Evolutionary conservation across 768 basidiomycete genomes (phyloP).

Genomic region (Lentinula detonsa): DNA sequence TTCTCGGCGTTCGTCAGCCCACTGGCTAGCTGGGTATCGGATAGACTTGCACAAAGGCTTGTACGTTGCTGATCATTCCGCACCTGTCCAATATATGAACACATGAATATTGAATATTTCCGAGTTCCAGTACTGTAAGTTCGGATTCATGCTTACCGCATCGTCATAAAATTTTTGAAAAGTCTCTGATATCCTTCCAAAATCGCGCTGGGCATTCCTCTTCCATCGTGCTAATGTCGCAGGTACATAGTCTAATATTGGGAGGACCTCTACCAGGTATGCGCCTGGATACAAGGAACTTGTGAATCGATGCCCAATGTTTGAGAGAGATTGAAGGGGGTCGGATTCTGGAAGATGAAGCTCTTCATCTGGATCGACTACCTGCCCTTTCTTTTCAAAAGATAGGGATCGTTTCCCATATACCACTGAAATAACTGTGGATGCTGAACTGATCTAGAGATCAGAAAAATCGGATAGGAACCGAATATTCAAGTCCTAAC

Average conservation of each 20-base stretch:
- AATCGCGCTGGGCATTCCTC: neutral
- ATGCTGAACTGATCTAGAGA: neutral
- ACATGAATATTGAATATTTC: neutral
- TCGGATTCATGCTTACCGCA: neutral
- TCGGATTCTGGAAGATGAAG: neutral
- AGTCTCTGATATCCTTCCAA: neutral
- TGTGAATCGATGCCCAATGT: constrained; percentile 2
- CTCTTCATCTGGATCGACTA: neutral
- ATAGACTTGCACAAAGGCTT: neutral
- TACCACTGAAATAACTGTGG: neutral
- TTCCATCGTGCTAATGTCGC: neutral
- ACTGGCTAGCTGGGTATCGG: neutral
- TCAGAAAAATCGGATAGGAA: neutral
- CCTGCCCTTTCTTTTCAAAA: neutral
- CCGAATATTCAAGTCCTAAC: neutral
- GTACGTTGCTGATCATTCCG: neutral
- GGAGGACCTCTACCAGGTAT: neutral
- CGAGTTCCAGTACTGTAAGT: neutral
- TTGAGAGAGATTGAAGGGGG: neutral
- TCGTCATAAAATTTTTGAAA: neutral
- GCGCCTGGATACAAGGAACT: constrained; percentile 1
- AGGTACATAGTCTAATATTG: constrained; percentile 1
- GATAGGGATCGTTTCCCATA: neutral
- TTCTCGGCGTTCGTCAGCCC: neutral
- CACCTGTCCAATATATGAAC: neutral